These are phyloP conservation scores for Penicillium occitanis DNA, from an alignment of 2,329 filamentous ascomycete species.

Conservation along the genomic window DNA sequence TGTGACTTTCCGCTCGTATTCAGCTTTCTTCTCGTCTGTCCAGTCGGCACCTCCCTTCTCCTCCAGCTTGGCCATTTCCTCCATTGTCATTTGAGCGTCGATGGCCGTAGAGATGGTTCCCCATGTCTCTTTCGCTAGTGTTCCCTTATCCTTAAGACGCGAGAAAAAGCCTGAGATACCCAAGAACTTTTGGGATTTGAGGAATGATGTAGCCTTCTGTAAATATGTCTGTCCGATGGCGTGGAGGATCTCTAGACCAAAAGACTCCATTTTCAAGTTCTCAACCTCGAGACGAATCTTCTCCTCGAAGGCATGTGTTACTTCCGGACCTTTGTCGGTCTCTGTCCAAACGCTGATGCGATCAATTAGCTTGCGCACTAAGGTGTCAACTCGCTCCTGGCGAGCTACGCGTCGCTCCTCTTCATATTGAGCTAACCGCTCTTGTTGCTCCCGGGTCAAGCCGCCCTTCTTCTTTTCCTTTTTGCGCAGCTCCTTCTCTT, in stretches of 20 bases:
- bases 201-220: constrained; percentile 78
- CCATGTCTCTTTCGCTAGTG: constrained; percentile 97
- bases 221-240: constrained; percentile 91
- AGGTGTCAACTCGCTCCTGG: constrained; percentile 82
- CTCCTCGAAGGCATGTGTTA: constrained; percentile 85
- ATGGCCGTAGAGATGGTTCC: constrained; percentile 95
- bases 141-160: constrained; percentile 92
- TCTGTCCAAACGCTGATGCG: constrained; percentile 95
- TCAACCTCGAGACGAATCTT: constrained; percentile 95
- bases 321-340: constrained; percentile 82
- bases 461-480: constrained; percentile 89
- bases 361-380: constrained; percentile 82
- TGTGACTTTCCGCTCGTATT: constrained; percentile 93
- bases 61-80: constrained; percentile 97
- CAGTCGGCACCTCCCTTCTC: constrained; percentile 93
- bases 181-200: constrained; percentile 95
- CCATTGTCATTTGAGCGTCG: constrained; percentile 96
- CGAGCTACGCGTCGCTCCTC: constrained; percentile 78
- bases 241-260: constrained; percentile 92
- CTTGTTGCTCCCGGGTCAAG: constrained; percentile 85
- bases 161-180: constrained; percentile 95
- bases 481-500: constrained; percentile 72
- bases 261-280: constrained; percentile 98
- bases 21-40: constrained; percentile 95
- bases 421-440: constrained; percentile 86